Evolutionary conservation across 1,139 yeast genomes (phyloP), one percentile per base, ranked within the genome.

Genomic region (Diutina ranongensis): DNA sequence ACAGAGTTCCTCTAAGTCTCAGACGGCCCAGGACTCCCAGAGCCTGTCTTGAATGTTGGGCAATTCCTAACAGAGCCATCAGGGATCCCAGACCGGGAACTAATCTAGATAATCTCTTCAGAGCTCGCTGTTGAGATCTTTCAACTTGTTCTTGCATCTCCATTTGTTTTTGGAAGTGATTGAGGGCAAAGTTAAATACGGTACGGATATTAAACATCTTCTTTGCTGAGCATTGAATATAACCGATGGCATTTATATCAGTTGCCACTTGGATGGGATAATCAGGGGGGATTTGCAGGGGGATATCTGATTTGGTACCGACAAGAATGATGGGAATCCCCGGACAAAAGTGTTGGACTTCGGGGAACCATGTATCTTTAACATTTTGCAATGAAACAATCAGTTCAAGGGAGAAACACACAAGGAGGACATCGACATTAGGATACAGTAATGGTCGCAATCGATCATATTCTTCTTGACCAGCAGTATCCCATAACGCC

Each of bases 401-500:
- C 48, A 74, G 75, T 53, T 82, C 84, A 28, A 86, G 70, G 1
- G 94, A 71, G 61, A 85, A 88, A 50, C 95, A 88, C 9, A 87
- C 68, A 51, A 88, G 65, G 21, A 87, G 62, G 1, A 87, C 63
- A 59, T 86, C 85, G 3, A 82, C 88, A 53, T 84, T 94, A 9
- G 92, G 88, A 59, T 88, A 88, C 49, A 86, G 76, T 48, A 88
- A 68, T 9, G 95, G 94, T 52, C 97, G 68, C 49, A 87, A 66
- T 48, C 96, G 64, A 60, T 84, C 94, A 59, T 86, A 87, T 60
- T 86, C 95, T 62, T 87, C 95, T 62, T 87, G 95, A 3, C 96
- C 95, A 0, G 96, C 96, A 0, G 97, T 87, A 61, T 89, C 97
- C 94, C 95, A 85, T 42, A 86, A 63, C 25, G 84, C 92, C 56